Evolutionary conservation across 805 yeast genomes (phyloP).

Genomic region (Lipomyces oligophaga): DNA sequence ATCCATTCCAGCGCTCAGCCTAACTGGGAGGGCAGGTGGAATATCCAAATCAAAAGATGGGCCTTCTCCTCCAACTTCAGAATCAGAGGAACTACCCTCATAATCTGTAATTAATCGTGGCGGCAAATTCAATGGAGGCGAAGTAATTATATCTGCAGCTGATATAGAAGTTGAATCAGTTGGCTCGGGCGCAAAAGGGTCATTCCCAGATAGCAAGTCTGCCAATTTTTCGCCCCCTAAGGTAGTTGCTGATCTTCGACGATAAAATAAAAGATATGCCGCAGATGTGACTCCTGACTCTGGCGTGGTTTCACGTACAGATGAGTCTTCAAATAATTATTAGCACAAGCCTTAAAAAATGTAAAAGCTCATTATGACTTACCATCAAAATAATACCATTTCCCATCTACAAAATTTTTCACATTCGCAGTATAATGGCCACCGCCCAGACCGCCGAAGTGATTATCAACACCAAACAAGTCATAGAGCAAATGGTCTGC

Average conservation of each 20-base stretch:
- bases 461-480: slow-evolving; percentile 89
- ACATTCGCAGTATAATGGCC: slow-evolving; percentile 95
- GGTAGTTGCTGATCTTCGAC: slow-evolving; percentile 42
- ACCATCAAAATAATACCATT: slow-evolving; percentile 88
- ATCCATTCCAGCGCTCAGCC: too few species aligned
- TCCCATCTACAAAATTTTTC: slow-evolving; percentile 66
- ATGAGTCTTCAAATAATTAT: slow-evolving; percentile 44
- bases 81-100: too few species aligned
- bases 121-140: too few species aligned
- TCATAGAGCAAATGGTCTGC: slow-evolving; percentile 57
- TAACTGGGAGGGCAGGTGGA: too few species aligned
- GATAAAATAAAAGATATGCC: slow-evolving; percentile 83
- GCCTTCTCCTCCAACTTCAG: too few species aligned
- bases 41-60: too few species aligned
- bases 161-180: too few species aligned
- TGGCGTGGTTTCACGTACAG: slow-evolving; percentile 61
- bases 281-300: slow-evolving; percentile 60
- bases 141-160: too few species aligned
- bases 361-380: slow-evolving; percentile 1
- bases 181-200: slow-evolving; percentile 8
- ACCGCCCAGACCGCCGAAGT: slow-evolving; percentile 93
- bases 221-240: slow-evolving; percentile 31
- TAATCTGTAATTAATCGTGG: too few species aligned
- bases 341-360: background rate
- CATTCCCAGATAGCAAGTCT: slow-evolving; percentile 13